Conservation (phyloP, 352 stramenopile genomes). For the Phytopythium chamaehyphon region DNA sequence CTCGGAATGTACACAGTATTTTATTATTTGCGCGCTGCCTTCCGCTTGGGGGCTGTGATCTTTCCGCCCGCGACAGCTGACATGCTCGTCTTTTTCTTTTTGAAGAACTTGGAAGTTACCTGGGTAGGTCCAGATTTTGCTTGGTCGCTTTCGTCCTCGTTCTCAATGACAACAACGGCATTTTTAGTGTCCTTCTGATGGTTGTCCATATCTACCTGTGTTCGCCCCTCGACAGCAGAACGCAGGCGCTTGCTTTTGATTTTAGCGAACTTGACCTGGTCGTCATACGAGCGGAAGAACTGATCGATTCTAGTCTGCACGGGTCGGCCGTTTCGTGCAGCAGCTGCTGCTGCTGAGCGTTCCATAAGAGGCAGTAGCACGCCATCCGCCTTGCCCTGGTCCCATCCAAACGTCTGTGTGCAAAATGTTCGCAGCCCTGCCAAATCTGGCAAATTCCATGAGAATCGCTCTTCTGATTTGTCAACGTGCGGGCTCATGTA, state of each 20-base stretch:
- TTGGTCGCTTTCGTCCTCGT: neutral
- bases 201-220: constrained; percentile 1
- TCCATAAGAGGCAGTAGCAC: constrained; percentile 89
- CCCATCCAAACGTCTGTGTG: constrained; percentile 90
- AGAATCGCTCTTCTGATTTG: constrained; percentile 83
- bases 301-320: constrained; percentile 93
- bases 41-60: neutral
- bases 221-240: constrained; percentile 59
- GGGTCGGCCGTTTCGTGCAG: constrained; percentile 16
- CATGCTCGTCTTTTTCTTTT: constrained; percentile 8
- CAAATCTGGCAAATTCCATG: constrained; percentile 91
- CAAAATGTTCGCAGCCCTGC: constrained; percentile 86
- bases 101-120: constrained; percentile 5
- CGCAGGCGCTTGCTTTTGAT: constrained; percentile 87
- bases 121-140: neutral
- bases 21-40: neutral
- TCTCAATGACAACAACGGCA: constrained; percentile 3
- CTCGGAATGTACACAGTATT: neutral
- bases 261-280: constrained; percentile 94
- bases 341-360: constrained; percentile 30
- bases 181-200: constrained; percentile 17
- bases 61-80: neutral
- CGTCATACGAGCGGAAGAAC: constrained; percentile 96
- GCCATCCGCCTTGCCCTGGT: constrained; percentile 86
- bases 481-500: constrained; percentile 92